Percentiles rank a stretch among this genome's conserved stretches.
These are phyloP conservation scores for Omphalea diandra DNA, from an alignment of 441 rosid species.

Conservation along the genomic window DNA sequence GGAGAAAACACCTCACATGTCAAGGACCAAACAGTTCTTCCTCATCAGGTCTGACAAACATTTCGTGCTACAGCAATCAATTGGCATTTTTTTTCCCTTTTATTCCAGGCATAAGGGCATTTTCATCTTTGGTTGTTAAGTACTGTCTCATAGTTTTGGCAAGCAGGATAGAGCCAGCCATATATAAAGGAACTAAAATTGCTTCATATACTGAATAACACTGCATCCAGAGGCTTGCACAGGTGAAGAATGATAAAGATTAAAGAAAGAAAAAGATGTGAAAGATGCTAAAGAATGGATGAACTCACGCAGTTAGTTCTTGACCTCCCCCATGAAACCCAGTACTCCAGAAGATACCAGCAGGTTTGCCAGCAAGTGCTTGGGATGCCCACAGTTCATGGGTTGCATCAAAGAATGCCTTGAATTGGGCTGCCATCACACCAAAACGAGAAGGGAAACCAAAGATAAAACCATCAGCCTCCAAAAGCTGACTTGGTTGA, in stretches of 20 bases:
- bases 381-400: slow-evolving; percentile 61
- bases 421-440: slow-evolving; percentile 85
- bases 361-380: slow-evolving; percentile 93
- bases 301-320: slow-evolving; percentile 86
- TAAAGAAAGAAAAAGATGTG: not conserved
- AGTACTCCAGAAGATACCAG: slow-evolving; percentile 95
- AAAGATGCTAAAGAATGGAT: slow-evolving; percentile 2
- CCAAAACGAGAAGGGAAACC: slow-evolving; percentile 95
- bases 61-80: no score
- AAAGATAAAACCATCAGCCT: slow-evolving; percentile 88
- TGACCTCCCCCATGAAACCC: slow-evolving; percentile 98
- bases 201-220: not conserved
- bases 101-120: no score
- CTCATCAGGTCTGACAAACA: no score
- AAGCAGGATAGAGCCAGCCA: not conserved
- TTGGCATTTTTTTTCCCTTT: no score
- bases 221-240: not conserved
- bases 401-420: slow-evolving; percentile 86
- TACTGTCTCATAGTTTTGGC: not conserved
- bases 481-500: slow-evolving; percentile 62
- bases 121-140: not conserved
- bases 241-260: not conserved
- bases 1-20: no score
- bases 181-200: not conserved
- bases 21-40: no score